Percentiles rank a stretch among this genome's conserved stretches.
Evolutionary conservation across 129 eudicot genomes (phyloP).

Genomic region (sunflower (Helianthus annuus)): HanXRQr2.0-SUNRISE NC_035434.2:97202085-97202584

Average conservation of each 20-base stretch:
- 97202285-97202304: background rate
- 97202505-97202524: background rate
- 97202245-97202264: too few species aligned
- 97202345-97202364: background rate
- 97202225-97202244: too few species aligned
- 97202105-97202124: background rate
- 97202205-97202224: too few species aligned
- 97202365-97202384: background rate
- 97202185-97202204: too few species aligned
- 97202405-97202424: conserved; percentile 1
- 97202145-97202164: too few species aligned
- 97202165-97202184: too few species aligned
- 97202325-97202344: background rate
- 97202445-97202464: background rate
- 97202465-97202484: background rate
- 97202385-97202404: background rate
- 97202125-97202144: too few species aligned
- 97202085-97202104: too few species aligned
- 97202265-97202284: too few species aligned
- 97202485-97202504: too few species aligned
- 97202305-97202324: conserved; percentile 4
- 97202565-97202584: too few species aligned
- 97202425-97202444: conserved; percentile 5
- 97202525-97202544: background rate
- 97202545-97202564: background rate